Conservation (phyloP, 805 yeast species). For the Cyberlindnera americana region DNA sequence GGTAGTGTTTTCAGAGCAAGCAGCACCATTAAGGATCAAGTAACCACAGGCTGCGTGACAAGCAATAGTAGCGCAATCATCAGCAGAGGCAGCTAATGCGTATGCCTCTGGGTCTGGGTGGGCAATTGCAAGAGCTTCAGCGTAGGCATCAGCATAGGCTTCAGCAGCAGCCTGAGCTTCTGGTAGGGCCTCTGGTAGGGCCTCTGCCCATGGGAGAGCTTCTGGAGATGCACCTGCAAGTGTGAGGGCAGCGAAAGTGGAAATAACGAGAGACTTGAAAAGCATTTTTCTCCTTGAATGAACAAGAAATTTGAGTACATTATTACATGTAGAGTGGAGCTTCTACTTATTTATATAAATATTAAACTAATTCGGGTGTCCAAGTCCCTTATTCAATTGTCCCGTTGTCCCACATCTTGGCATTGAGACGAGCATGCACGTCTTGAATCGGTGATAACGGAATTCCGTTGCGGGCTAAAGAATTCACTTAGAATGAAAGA, state of each 20-base stretch:
- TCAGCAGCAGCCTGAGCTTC: constrained; percentile 23
- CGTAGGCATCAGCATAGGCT: constrained; percentile 26
- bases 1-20: constrained; percentile 23
- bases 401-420: too few relatives aligned
- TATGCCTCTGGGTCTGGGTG: constrained; percentile 32
- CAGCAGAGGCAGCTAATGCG: constrained; percentile 29
- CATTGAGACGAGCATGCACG: too few relatives aligned
- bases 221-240: constrained; percentile 10
- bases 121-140: constrained; percentile 29
- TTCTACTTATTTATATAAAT: too few relatives aligned
- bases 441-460: too few relatives aligned
- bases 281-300: too few relatives aligned
- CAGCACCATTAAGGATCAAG: constrained; percentile 30
- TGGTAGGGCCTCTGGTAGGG: too few relatives aligned
- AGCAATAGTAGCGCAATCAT: constrained; percentile 29
- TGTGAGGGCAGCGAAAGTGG: constrained; percentile 3
- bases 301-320: too few relatives aligned
- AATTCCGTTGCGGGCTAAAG: too few relatives aligned
- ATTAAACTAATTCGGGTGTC: too few relatives aligned
- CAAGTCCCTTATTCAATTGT: too few relatives aligned
- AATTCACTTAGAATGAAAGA: too few relatives aligned
- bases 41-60: constrained; percentile 36
- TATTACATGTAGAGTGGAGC: too few relatives aligned
- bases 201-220: constrained; percentile 23
- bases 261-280: constrained; percentile 8